Base-by-base conservation (phyloP, 2,329 filamentous ascomycete species). In the Diaporthe ilicicola region DNA sequence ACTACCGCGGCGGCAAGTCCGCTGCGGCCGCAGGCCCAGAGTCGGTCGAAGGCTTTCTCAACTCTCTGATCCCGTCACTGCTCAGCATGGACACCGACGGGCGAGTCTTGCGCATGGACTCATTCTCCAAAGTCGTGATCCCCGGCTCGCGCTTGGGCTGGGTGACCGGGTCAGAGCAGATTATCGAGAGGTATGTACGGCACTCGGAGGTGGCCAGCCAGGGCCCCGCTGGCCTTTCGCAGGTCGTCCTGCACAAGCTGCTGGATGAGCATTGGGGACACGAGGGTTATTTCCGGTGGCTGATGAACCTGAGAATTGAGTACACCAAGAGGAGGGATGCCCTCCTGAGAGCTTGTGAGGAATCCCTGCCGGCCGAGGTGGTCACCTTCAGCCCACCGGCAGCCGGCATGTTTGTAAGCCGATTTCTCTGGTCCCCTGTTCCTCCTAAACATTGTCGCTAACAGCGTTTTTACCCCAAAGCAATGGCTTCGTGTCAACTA, bases 181-280 rank as follows among this genome's bases (percentile, higher is more conserved):
- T 99, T 71, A 84, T 97, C 70, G 93, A 97, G 81, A 89, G 93
- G 48, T 97, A 94, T 81, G 86, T 91, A 73, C 91, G 93, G 54
- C 94, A 97, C 81, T 91, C 91, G 74, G 96, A 99, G 81, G 90
- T 92, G 27, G 92, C 91, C 48, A 94, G 91, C 55, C 96, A 99
- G 79, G 94, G 93, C 22, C 94, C 96, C 0, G 91, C 90, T 70
- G 96, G 96, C 53, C 89, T 97, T 77, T 91, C 93, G 0, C 95
- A 98, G 83, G 85, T 96, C 27, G 85, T 95, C 10, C 83, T 98
- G 68, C 95, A 93, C 84, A 97, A 97, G 83, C 85, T 99, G 27
- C 86, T 99, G 2, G 96, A 99, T 74, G 94, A 97, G 81, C 90
- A 91, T 62, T 99, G 96, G 96, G 96, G 95, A 29, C 96, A 99